These are phyloP conservation scores for Cryptococcus wingfieldii DNA, from an alignment of 1,284 basidiomycete genomes.

Conservation along the genomic window DNA sequence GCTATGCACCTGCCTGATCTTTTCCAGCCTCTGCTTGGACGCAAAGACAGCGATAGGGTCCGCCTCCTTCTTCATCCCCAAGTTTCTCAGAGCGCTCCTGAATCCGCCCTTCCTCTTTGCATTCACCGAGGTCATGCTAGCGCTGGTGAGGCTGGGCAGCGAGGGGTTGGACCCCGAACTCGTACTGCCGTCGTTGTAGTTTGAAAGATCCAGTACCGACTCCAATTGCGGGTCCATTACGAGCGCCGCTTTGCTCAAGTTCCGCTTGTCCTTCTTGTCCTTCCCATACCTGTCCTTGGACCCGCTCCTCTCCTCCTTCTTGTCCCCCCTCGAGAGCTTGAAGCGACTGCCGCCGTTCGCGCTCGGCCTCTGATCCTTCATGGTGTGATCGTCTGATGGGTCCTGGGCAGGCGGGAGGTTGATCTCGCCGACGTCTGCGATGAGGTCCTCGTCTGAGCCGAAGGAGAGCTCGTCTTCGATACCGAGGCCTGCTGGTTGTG, in stretches of 20 bases:
- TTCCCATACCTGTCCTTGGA: conserved; percentile 5
- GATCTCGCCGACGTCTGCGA: conserved; percentile 35
- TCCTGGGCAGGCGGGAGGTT: not conserved
- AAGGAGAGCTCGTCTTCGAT: conserved; percentile 43
- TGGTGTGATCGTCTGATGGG: not conserved
- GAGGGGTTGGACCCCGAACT: conserved; percentile 3
- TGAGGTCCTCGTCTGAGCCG: conserved; percentile 37
- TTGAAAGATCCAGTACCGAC: conserved; percentile 22
- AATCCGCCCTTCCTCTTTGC: conserved; percentile 22
- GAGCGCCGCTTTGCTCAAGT: conserved; percentile 8
- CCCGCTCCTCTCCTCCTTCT: not conserved
- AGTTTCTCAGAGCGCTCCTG: conserved; percentile 22
- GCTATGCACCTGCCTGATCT: conserved; percentile 6
- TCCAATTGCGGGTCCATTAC: conserved; percentile 17
- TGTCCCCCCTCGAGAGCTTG: not conserved
- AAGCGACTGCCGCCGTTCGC: not conserved
- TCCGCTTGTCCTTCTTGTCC: conserved; percentile 10
- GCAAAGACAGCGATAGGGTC: conserved; percentile 2
- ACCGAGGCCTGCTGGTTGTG: conserved; percentile 19
- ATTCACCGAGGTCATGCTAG: not conserved
- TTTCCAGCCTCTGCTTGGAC: not conserved
- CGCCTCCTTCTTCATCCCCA: conserved; percentile 11
- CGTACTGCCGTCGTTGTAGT: conserved; percentile 3
- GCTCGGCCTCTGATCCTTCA: not conserved
- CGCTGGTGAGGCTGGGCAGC: conserved; percentile 4